phyloP scores from a whole-genome alignment of 176 grass and related monocot species.

The Bromus sterilis region DNA sequence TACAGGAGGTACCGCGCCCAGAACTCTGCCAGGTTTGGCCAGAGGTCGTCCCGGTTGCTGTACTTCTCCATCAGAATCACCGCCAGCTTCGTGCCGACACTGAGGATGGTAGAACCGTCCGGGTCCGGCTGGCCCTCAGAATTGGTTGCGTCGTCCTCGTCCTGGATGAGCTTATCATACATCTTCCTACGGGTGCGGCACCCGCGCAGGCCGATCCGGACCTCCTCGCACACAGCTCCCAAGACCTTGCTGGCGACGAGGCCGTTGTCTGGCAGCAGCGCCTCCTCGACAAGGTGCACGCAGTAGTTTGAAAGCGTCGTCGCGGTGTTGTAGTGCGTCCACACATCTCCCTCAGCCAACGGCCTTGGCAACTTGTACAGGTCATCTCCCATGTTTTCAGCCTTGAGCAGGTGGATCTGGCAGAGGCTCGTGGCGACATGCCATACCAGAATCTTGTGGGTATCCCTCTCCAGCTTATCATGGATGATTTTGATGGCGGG shows the following conservation, averaged over 20 bases:
- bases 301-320: background rate
- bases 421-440: constrained; percentile 3
- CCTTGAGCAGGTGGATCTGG: background rate
- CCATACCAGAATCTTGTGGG: background rate
- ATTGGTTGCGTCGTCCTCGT: too few species aligned
- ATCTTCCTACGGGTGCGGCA: background rate
- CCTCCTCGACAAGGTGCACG: background rate
- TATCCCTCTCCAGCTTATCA: background rate
- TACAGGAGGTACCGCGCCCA: too few species aligned
- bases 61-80: too few species aligned
- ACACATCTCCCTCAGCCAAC: background rate
- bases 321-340: background rate
- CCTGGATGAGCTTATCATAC: background rate
- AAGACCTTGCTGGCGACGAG: background rate
- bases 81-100: too few species aligned
- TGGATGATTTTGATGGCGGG: background rate
- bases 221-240: background rate
- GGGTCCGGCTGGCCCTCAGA: too few species aligned
- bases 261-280: background rate
- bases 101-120: too few species aligned
- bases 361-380: background rate
- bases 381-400: too few species aligned
- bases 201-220: background rate
- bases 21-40: too few species aligned
- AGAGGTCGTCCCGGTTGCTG: too few species aligned